A percentile compares a stretch with the other conserved stretches of the same genome.
Conservation (phyloP, 257 asterid genomes). For the Fraxinus anomala region DNA sequence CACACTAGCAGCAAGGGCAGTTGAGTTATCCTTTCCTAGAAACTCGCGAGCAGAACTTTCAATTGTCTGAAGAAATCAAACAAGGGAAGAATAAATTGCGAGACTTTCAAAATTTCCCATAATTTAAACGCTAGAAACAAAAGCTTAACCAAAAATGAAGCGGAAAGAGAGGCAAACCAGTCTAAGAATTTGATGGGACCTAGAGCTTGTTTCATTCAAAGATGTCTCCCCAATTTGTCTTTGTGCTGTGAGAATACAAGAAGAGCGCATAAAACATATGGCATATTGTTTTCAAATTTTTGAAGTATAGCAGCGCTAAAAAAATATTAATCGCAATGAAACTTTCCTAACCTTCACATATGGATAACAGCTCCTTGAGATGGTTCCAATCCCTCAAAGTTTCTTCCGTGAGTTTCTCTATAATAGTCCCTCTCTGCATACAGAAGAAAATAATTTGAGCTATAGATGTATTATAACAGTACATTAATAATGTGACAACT, state of each 20-base stretch:
- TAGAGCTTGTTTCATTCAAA: slow-evolving; percentile 91
- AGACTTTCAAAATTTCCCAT: background rate
- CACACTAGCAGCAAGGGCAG: slow-evolving; percentile 99
- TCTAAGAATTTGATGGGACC: slow-evolving; percentile 99
- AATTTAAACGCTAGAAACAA: slow-evolving; percentile 7
- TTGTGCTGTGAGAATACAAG: slow-evolving; percentile 55
- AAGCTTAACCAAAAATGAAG: slow-evolving; percentile 8
- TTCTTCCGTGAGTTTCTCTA: slow-evolving; percentile 94
- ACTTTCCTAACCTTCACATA: slow-evolving; percentile 72
- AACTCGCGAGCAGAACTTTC: slow-evolving; percentile 99
- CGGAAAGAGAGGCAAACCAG: slow-evolving; percentile 55
- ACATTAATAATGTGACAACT: slow-evolving; percentile 41
- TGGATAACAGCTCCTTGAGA: slow-evolving; percentile 81
- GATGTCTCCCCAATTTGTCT: slow-evolving; percentile 93
- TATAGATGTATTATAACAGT: slow-evolving; percentile 15
- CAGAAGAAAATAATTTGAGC: slow-evolving; percentile 31
- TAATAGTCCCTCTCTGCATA: slow-evolving; percentile 80
- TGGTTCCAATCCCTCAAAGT: slow-evolving; percentile 89
- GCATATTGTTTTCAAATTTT: slow-evolving; percentile 10
- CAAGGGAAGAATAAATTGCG: background rate
- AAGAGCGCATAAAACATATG: slow-evolving; percentile 18
- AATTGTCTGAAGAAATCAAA: slow-evolving; percentile 65
- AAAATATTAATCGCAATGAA: slow-evolving; percentile 13
- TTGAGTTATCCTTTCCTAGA: slow-evolving; percentile 89
- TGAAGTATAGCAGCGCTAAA: background rate